Conservation (phyloP, 257 asterid genomes). For the Ajuga chamaepitys region DNA sequence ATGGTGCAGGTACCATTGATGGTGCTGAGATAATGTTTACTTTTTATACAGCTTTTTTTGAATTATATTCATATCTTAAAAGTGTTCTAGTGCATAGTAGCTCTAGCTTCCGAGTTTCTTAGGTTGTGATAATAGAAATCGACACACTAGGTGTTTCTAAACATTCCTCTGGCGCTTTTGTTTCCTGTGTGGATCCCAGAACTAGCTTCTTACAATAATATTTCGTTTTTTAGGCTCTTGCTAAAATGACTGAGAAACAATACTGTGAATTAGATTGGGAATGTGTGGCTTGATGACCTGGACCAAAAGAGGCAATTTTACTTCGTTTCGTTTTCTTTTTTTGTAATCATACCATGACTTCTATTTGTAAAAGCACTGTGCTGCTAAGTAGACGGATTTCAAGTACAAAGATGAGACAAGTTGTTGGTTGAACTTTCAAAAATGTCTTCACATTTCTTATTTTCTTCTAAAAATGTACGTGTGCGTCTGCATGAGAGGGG, state of each 20-base stretch:
- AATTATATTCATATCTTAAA: neutral
- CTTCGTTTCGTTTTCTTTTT: neutral
- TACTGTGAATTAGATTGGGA: too few relatives aligned
- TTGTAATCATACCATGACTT: too few relatives aligned
- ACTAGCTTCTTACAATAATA: too few relatives aligned
- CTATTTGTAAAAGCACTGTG: too few relatives aligned
- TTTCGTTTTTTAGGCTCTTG: too few relatives aligned
- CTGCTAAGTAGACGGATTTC: neutral
- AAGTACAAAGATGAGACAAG: neutral
- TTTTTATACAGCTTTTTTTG: neutral
- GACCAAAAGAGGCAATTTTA: neutral
- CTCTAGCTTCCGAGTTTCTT: neutral
- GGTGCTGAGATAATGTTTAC: neutral
- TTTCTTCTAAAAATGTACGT: neutral
- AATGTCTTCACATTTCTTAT: neutral
- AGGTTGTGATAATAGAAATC: neutral
- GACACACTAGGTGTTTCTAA: too few relatives aligned
- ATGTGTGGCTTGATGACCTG: neutral
- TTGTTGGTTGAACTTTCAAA: neutral
- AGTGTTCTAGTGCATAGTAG: neutral
- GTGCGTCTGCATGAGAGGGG: neutral
- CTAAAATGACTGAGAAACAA: too few relatives aligned
- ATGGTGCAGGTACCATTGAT: conserved; percentile 68
- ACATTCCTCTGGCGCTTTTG: too few relatives aligned
- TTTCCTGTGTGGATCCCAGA: too few relatives aligned